phyloP scores from a whole-genome alignment of 2,329 filamentous ascomycete genomes.

The Fusarium zealandicum region DNA sequence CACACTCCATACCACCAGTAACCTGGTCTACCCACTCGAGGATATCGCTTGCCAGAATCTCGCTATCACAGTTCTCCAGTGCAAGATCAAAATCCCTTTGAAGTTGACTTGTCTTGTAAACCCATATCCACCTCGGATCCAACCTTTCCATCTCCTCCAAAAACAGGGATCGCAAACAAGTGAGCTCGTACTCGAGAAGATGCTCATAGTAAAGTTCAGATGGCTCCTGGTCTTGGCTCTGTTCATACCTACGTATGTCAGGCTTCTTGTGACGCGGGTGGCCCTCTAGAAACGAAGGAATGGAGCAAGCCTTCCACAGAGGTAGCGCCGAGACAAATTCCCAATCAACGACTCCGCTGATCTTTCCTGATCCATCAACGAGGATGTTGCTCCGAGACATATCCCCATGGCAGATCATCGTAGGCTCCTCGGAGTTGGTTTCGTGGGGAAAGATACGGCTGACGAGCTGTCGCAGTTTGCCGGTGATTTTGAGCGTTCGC shows the following conservation, averaged over 20 bases:
- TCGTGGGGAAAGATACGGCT: constrained; percentile 42
- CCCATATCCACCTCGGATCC: constrained; percentile 43
- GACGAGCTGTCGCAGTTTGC: constrained; percentile 42
- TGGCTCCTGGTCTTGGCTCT: background rate
- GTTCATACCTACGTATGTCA: constrained; percentile 35
- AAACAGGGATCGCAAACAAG: constrained; percentile 45
- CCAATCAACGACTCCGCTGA: constrained; percentile 53
- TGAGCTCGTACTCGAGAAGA: constrained; percentile 50
- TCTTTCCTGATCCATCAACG: constrained; percentile 44
- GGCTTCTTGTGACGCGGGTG: constrained; percentile 11
- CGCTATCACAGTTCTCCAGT: constrained; percentile 10
- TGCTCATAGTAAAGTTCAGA: constrained; percentile 48
- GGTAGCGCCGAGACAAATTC: constrained; percentile 52
- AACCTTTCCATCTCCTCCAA: constrained; percentile 42
- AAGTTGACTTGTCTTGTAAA: constrained; percentile 6
- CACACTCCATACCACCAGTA: background rate
- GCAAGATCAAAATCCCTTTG: constrained; percentile 24
- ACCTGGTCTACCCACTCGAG: constrained; percentile 8
- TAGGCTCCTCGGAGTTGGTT: constrained; percentile 35
- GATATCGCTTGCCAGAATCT: constrained; percentile 4
- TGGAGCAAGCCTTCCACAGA: constrained; percentile 46
- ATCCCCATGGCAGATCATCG: constrained; percentile 48
- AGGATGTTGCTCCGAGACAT: constrained; percentile 50
- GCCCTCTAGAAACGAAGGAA: constrained; percentile 47
- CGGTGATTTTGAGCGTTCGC: constrained; percentile 30